Percentiles rank a stretch among this genome's conserved stretches.
These are phyloP conservation scores for Venturia oleaginea DNA, from an alignment of 2,329 filamentous ascomycete species.

Conservation along the genomic window DNA sequence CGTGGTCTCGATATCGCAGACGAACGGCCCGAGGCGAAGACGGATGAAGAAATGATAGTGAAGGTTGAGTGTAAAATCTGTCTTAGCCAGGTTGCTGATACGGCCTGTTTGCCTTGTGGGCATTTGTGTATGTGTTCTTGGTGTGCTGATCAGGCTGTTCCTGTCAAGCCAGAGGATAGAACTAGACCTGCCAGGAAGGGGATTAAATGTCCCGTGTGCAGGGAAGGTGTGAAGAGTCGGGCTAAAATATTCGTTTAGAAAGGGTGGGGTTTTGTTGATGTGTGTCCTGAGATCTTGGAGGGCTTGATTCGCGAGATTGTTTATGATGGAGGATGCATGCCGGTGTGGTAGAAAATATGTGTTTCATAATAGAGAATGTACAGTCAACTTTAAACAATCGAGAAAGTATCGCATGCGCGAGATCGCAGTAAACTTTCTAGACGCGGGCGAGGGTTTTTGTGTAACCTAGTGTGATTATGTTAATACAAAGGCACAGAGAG, in stretches of 20 bases:
- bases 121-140: conserved; percentile 47
- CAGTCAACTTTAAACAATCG: too few relatives aligned
- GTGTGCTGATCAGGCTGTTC: conserved; percentile 44
- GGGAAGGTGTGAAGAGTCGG: conserved; percentile 37
- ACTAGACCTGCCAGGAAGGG: conserved; percentile 29
- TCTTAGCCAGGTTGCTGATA: conserved; percentile 43
- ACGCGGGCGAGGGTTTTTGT: too few relatives aligned
- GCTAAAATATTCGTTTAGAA: conserved; percentile 18
- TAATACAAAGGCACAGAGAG: too few relatives aligned
- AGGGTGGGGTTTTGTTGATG: not conserved
- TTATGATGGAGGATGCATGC: not conserved
- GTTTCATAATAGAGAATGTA: not conserved
- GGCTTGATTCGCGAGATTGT: not conserved
- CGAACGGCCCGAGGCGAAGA: conserved; percentile 35
- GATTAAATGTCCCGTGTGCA: conserved; percentile 37
- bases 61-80: conserved; percentile 46
- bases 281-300: not conserved
- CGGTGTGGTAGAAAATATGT: too few relatives aligned
- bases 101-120: conserved; percentile 44
- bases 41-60: conserved; percentile 40
- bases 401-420: too few relatives aligned
- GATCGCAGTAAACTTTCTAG: too few relatives aligned
- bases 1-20: conserved; percentile 33
- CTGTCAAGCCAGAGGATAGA: conserved; percentile 31
- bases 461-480: too few relatives aligned